Conservation (phyloP, 2,329 filamentous ascomycete species). For the Penicillium sp. region DNA sequence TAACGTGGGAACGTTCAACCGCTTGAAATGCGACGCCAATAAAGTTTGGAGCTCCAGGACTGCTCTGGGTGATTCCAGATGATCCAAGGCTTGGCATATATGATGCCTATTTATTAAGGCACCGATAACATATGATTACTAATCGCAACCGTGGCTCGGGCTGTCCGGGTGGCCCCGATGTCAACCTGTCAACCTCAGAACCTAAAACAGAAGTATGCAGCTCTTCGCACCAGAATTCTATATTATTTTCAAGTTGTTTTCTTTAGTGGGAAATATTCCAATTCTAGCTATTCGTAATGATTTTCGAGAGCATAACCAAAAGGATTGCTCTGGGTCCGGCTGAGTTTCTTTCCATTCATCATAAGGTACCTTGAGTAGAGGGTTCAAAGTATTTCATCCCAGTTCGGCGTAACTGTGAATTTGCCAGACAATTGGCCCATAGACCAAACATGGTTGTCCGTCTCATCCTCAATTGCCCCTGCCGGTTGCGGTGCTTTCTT, state of each 20-base stretch:
- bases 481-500: conserved; percentile 22
- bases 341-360: neutral
- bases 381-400: conserved; percentile 50
- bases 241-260: neutral
- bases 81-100: neutral
- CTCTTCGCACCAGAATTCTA: neutral
- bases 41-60: neutral
- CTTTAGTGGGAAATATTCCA: neutral
- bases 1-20: neutral
- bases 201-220: neutral
- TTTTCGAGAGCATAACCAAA: neutral
- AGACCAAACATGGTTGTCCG: conserved; percentile 49
- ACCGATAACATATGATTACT: neutral
- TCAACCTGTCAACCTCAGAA: too few species aligned
- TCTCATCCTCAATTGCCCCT: conserved; percentile 24
- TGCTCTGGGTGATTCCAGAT: neutral
- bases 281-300: neutral
- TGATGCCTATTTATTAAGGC: neutral
- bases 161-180: too few species aligned
- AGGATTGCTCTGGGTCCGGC: neutral
- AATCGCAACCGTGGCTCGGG: neutral
- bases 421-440: conserved; percentile 65
- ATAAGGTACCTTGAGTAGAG: neutral
- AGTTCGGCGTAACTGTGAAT: conserved; percentile 63
- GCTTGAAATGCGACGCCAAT: neutral